Conservation (phyloP, 2,329 filamentous ascomycete genomes). For the Fusarium tjaetaba region DNA sequence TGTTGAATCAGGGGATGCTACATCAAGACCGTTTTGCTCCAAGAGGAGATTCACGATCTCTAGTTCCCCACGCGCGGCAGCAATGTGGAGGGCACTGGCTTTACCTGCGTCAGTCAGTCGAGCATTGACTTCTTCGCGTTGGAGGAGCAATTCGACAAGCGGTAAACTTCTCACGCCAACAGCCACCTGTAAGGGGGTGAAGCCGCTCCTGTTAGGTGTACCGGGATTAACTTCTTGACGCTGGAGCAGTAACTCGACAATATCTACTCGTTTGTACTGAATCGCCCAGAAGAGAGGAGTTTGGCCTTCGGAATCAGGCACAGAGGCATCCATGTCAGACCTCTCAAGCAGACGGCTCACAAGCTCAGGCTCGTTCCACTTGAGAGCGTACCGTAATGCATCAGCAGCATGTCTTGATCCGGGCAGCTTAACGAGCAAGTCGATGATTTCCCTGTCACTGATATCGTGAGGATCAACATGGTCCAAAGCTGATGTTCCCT, state of each 20-base stretch:
- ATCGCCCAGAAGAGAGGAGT: conserved; percentile 5
- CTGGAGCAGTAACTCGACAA: background rate
- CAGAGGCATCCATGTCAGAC: conserved; percentile 1
- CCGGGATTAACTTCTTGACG: background rate
- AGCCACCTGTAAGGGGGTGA: background rate
- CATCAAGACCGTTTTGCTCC: background rate
- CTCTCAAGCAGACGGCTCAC: conserved; percentile 5
- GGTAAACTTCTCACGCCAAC: background rate
- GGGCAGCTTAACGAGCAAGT: conserved; percentile 1
- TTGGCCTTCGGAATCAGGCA: background rate
- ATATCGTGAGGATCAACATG: background rate
- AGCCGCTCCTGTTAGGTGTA: background rate
- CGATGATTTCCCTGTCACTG: background rate
- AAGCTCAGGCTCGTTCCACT: background rate
- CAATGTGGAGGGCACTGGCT: background rate
- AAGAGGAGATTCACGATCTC: background rate
- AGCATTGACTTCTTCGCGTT: background rate
- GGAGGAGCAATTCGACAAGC: background rate
- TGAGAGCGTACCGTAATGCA: background rate
- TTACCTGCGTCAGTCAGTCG: background rate
- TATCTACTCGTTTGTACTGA: background rate
- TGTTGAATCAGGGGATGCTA: background rate
- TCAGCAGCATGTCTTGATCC: background rate
- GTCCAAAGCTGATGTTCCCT: background rate
- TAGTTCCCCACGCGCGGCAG: background rate